Evolutionary conservation across 2,329 filamentous ascomycete species (phyloP), one percentile per base, ranked within the genome.

Genomic region (Aspergillus neoniger): DNA sequence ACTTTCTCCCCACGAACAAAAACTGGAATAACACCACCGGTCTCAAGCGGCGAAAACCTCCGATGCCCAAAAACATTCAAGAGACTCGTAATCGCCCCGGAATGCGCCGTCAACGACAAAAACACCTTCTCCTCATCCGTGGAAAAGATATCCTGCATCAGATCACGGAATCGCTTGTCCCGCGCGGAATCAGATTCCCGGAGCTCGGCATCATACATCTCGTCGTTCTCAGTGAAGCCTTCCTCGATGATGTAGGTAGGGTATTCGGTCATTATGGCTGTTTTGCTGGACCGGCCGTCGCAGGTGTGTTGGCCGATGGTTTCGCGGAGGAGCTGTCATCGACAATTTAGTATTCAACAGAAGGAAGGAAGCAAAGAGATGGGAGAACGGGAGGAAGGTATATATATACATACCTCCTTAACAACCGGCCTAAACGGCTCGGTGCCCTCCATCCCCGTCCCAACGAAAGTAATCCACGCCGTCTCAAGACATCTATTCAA

Each of bases 231-330:
- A 0, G 77, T 65, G 60, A 88, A 87, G 0, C 78, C 80, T 3
- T 71, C 66, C 66, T 88, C 85, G 63, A 88, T 79, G 0, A 55
- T 70, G 70, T 80, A 86, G 2, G 64, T 65, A 0, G 85, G 84
- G 65, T 83, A 86, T 50, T 77, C 75, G 1, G 69, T 41, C 12
- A 72, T 68, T 59, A 88, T 86, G 48, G 73, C 77, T 0, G 81
- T 75, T 60, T 77, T 79, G 61, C 72, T 76, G 41, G 81, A 83
- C 9, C 86, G 80, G 14, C 81, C 79, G 71, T 88, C 85, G 69
- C 86, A 88, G 0, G 86, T 88, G 70, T 88, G 86, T 28, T 84
- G 79, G 17, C 84, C 85, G 56, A 87, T 80, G 0, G 82, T 82
- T 73, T 88, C 86, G 12, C 86, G 78, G 41, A 88, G 76, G 39